Evolutionary conservation across 2,329 filamentous ascomycete genomes (phyloP), one percentile per base, ranked within the genome.

Genomic region (Microcyclospora tardicrescens): DNA sequence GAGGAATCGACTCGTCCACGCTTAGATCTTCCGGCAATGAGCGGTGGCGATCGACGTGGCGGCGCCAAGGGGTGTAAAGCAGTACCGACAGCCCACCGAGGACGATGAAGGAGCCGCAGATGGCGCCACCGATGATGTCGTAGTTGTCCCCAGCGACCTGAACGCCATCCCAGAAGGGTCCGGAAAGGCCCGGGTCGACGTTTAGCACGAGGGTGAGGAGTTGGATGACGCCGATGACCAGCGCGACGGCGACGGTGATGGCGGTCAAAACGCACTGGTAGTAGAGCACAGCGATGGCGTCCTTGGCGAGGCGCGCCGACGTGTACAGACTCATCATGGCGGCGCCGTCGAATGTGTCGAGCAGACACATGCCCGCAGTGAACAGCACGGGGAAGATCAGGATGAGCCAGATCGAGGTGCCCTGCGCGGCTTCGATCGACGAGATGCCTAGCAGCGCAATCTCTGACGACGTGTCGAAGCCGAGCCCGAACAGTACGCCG

Each of bases 301-400:
- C 87, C 41, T 81, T 70, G 0, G 84, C 78, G 34, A 93, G 79
- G 24, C 81, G 64, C 10, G 75, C 84, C 30, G 80, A 82, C 0
- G 87, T 86, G 61, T 98, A 96, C 1, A 96, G 68, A 1, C 81
- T 79, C 75, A 94, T 87, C 87, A 96, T 96, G 14, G 95, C 69
- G 1, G 89, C 89, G 16, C 89, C 89, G 52, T 96, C 91, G 0
- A 79, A 81, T 5, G 87, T 95, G 61, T 96, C 91, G 5, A 96
- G 68, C 15, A 96, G 71, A 59, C 87, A 95, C 91, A 98, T 96
- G 42, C 85, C 91, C 1, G 82, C 84, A 0, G 89, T 95, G 54
- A 96, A 96, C 1, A 96, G 65, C 1, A 89, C 60, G 0, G 91
- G 91, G 42, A 95, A 94, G 37, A 98, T 80, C 27, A 96, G 61